Percentiles rank a stretch among this genome's conserved stretches.
Evolutionary conservation across 2,329 filamentous ascomycete species (phyloP).

Genomic region (Cyclaneusma minus): DNA sequence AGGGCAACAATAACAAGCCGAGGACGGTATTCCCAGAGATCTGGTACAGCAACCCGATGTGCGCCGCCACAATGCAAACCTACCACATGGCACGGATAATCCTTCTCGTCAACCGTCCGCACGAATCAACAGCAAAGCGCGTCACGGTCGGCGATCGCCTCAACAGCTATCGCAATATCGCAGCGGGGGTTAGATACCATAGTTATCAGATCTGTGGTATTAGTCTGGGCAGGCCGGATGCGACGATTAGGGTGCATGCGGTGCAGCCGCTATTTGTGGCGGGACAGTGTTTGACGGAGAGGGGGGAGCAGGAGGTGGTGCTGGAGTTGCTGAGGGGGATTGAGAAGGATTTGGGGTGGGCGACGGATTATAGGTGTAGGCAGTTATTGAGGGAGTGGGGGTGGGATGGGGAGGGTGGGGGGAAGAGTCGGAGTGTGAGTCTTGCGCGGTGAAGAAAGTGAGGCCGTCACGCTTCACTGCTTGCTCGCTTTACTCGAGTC

Average conservation of each 20-base stretch:
- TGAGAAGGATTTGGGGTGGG: conserved; percentile 47
- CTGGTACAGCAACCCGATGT: conserved; percentile 49
- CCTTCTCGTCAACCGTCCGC: conserved; percentile 41
- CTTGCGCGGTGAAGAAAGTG: too few species aligned
- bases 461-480: too few species aligned
- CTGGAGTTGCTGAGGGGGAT: conserved; percentile 39
- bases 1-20: conserved; percentile 16
- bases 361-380: conserved; percentile 42
- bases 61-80: conserved; percentile 48
- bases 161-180: conserved; percentile 38
- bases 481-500: too few species aligned
- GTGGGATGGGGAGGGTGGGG: conserved; percentile 12
- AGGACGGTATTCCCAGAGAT: conserved; percentile 33
- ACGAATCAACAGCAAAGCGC: conserved; percentile 34
- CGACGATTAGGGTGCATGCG: conserved; percentile 39
- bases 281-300: conserved; percentile 40
- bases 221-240: conserved; percentile 36
- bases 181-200: conserved; percentile 37
- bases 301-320: conserved; percentile 35
- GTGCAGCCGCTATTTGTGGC: conserved; percentile 46
- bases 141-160: conserved; percentile 36
- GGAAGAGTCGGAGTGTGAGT: too few species aligned
- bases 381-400: conserved; percentile 31
- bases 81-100: conserved; percentile 50
- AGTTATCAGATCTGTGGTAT: conserved; percentile 47